phyloP scores from a whole-genome alignment of 2,329 filamentous ascomycete species.

The Microcyclospora pomicola region DNA sequence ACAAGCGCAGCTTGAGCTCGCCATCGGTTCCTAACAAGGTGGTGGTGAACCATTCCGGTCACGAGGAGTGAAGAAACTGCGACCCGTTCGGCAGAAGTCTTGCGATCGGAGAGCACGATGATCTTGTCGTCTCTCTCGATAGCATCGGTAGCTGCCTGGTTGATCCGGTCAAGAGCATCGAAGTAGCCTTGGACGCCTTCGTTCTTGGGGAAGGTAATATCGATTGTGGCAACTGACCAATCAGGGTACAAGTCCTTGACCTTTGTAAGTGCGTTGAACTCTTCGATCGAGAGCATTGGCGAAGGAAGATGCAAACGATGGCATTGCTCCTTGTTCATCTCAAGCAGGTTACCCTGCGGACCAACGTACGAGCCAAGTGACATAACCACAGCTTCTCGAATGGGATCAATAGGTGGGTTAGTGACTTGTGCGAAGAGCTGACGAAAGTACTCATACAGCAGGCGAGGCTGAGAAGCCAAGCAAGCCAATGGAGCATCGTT shows the following conservation, averaged over 20 bases:
- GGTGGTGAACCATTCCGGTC: constrained; percentile 88
- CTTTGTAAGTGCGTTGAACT: constrained; percentile 78
- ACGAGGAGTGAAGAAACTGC: constrained; percentile 75
- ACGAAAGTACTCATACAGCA: constrained; percentile 93
- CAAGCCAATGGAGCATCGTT: constrained; percentile 91
- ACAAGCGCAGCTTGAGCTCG: constrained; percentile 75
- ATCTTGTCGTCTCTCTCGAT: constrained; percentile 74
- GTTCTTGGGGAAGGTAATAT: constrained; percentile 82
- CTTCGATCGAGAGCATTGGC: constrained; percentile 74
- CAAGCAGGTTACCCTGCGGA: constrained; percentile 84
- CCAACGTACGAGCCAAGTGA: constrained; percentile 93
- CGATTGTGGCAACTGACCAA: constrained; percentile 83
- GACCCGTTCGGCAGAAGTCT: constrained; percentile 67
- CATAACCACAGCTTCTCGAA: constrained; percentile 96
- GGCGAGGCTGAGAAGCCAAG: constrained; percentile 73
- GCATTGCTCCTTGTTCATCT: constrained; percentile 86
- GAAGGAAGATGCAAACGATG: constrained; percentile 74
- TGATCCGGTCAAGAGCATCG: constrained; percentile 76
- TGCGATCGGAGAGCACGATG: constrained; percentile 79
- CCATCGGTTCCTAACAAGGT: constrained; percentile 92
- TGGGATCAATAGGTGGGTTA: constrained; percentile 93
- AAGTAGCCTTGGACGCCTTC: constrained; percentile 75
- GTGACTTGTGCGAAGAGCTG: constrained; percentile 97
- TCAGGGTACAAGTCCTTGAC: constrained; percentile 57
- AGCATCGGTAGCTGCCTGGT: constrained; percentile 67